Conservation (phyloP, 192 early-diverging fungal species). For the Backusella tuberculispora region DNA sequence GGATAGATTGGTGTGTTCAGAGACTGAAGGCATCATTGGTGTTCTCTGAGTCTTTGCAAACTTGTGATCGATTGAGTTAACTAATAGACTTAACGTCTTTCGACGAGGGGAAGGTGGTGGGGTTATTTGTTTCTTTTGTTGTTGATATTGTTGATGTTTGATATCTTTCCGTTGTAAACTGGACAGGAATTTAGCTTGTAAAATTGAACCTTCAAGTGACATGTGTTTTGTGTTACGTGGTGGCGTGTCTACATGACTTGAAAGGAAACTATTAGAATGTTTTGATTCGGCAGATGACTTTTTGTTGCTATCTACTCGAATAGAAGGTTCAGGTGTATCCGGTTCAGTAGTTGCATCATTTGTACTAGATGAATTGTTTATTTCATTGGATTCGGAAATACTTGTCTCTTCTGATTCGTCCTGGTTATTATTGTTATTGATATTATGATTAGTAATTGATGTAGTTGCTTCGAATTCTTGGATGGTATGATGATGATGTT, state of each 20-base stretch:
- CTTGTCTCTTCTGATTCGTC: neutral
- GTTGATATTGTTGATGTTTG: neutral
- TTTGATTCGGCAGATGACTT: constrained; percentile 6
- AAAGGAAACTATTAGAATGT: neutral
- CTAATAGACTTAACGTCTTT: constrained; percentile 42
- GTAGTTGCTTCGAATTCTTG: neutral
- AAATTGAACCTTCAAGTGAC: constrained; percentile 30
- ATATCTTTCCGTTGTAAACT: constrained; percentile 28
- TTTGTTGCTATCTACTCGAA: constrained; percentile 6
- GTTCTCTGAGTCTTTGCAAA: neutral
- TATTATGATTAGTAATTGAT: neutral
- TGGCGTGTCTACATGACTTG: neutral
- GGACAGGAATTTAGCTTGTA: constrained; percentile 42
- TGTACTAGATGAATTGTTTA: neutral
- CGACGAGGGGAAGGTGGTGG: constrained; percentile 20
- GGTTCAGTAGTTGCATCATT: neutral
- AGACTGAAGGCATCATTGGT: constrained; percentile 30
- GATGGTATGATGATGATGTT: neutral
- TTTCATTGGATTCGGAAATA: neutral
- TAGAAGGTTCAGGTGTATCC: neutral
- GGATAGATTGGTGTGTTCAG: constrained; percentile 20
- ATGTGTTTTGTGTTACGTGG: constrained; percentile 19
- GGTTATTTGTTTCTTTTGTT: constrained; percentile 8
- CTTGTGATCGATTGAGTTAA: constrained; percentile 36
- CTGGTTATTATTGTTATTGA: neutral